Conservation (phyloP, 2,329 filamentous ascomycete species). For the Hypoxylon sp. region DNA sequence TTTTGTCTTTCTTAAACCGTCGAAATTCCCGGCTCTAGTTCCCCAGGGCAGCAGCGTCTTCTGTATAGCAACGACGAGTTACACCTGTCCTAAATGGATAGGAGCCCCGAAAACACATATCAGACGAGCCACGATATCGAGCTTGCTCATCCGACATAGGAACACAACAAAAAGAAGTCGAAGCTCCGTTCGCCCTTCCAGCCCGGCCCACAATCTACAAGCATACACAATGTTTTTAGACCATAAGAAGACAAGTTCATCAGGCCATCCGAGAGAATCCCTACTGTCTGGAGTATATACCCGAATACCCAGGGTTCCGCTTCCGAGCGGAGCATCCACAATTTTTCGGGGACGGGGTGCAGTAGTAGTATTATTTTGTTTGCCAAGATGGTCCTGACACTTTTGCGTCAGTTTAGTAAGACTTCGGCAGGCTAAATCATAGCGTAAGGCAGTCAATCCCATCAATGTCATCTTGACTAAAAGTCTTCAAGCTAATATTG, state of each 20-base stretch:
- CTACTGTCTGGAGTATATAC: conserved; percentile 35
- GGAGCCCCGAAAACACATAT: conserved; percentile 30
- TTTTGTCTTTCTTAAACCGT: conserved; percentile 31
- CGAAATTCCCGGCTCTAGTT: conserved; percentile 26
- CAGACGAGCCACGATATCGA: conserved; percentile 3
- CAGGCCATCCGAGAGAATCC: conserved; percentile 16
- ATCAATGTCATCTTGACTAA: conserved; percentile 23
- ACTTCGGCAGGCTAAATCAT: conserved; percentile 28
- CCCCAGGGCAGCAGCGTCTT: conserved; percentile 22
- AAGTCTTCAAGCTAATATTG: conserved; percentile 16
- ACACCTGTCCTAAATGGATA: conserved; percentile 33
- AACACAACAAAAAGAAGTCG: background rate
- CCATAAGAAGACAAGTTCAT: conserved; percentile 12
- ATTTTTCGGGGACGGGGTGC: conserved; percentile 34
- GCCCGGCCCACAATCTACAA: conserved; percentile 24
- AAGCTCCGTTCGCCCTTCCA: conserved; percentile 12
- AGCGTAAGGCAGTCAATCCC: conserved; percentile 8
- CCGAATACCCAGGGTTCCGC: conserved; percentile 38
- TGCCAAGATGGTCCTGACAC: conserved; percentile 20
- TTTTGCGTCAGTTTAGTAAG: conserved; percentile 29
- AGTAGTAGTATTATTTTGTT: conserved; percentile 4
- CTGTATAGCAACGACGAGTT: conserved; percentile 19
- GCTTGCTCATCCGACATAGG: background rate
- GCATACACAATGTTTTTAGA: conserved; percentile 19
- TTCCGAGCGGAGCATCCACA: conserved; percentile 40